Conservation (phyloP, 2,329 filamentous ascomycete genomes). For the Aspergillus latus region DNA sequence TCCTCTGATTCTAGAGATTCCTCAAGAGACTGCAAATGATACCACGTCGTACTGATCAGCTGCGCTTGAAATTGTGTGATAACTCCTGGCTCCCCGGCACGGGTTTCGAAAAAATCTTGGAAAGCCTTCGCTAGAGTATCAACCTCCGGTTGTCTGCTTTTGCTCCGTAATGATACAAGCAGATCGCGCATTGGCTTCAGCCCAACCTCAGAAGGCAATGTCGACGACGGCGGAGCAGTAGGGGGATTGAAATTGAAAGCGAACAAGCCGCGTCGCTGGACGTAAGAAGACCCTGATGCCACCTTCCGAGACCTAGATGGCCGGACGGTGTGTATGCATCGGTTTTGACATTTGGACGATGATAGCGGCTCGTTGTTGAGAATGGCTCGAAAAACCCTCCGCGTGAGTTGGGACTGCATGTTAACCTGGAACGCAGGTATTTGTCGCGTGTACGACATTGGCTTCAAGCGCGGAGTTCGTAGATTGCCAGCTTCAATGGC, state of each 20-base stretch:
- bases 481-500: not conserved
- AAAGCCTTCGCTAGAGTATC: constrained; percentile 67
- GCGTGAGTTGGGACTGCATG: constrained; percentile 49
- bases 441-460: not conserved
- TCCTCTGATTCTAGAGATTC: constrained; percentile 32
- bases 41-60: constrained; percentile 60
- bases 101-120: constrained; percentile 62
- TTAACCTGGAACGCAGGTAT: constrained; percentile 7
- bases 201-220: constrained; percentile 62
- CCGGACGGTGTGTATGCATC: constrained; percentile 14
- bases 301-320: constrained; percentile 32
- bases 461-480: no score
- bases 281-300: constrained; percentile 37
- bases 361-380: constrained; percentile 47
- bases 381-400: constrained; percentile 46
- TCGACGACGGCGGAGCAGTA: constrained; percentile 55
- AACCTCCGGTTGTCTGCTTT: constrained; percentile 63
- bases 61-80: constrained; percentile 67
- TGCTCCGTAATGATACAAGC: constrained; percentile 61
- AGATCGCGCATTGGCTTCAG: constrained; percentile 70
- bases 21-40: constrained; percentile 54
- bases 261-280: constrained; percentile 34
- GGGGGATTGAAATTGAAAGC: constrained; percentile 38
- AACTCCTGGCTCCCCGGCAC: constrained; percentile 45
- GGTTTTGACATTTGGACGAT: constrained; percentile 38